phyloP scores from a whole-genome alignment of 2,329 filamentous ascomycete genomes.

The Phaeomoniella chlamydospora region DNA sequence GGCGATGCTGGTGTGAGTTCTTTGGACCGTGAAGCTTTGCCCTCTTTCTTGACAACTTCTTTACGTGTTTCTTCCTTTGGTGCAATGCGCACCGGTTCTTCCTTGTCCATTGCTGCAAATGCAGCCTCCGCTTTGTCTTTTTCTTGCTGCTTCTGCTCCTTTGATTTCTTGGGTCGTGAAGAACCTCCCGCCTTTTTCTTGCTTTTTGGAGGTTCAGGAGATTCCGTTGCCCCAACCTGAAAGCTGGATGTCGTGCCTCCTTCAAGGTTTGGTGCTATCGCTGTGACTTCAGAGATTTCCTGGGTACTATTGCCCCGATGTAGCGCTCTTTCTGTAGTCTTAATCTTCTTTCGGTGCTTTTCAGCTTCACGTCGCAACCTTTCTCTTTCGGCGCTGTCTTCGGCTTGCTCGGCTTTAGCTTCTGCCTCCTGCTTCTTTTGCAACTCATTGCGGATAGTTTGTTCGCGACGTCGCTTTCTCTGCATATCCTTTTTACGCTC shows the following conservation, averaged over 20 bases:
- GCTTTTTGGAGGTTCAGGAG: conserved; percentile 33
- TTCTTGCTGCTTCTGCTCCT: conserved; percentile 53
- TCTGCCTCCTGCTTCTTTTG: conserved; percentile 72
- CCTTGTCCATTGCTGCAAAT: conserved; percentile 45
- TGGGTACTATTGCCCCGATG: conserved; percentile 64
- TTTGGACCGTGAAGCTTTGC: conserved; percentile 22
- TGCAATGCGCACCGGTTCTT: conserved; percentile 32
- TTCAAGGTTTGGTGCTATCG: conserved; percentile 66
- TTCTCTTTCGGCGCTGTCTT: conserved; percentile 68
- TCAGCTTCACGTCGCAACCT: conserved; percentile 76
- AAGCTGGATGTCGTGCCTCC: conserved; percentile 79
- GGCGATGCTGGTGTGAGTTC: conserved; percentile 28
- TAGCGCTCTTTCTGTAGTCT: conserved; percentile 74
- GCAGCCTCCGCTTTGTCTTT: conserved; percentile 72
- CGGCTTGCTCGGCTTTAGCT: conserved; percentile 59
- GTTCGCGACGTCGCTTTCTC: conserved; percentile 85
- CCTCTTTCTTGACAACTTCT: conserved; percentile 27
- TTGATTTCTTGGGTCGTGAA: conserved; percentile 76
- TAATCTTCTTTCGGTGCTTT: conserved; percentile 81
- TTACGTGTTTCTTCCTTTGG: conserved; percentile 40
- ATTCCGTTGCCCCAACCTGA: conserved; percentile 45
- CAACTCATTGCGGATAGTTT: conserved; percentile 76
- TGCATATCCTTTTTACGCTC: conserved; percentile 99
- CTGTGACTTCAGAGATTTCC: conserved; percentile 57
- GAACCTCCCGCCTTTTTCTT: conserved; percentile 29